A percentile compares a stretch with the other conserved stretches of the same genome.
Conservation (phyloP, 2,329 filamentous ascomycete genomes). For the Penicillium corylophilum region DNA sequence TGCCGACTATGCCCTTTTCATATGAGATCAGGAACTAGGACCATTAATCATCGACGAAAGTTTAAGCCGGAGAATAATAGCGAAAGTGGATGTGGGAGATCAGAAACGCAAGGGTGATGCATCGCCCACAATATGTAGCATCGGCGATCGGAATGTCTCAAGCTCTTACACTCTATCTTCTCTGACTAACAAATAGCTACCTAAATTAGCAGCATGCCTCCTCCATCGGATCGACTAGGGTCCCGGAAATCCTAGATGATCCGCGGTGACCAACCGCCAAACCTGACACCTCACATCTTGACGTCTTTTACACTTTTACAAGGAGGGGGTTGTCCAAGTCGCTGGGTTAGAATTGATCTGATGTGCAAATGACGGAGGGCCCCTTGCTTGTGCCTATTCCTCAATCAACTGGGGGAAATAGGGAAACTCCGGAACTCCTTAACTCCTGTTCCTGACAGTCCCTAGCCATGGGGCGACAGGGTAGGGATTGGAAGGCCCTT, state of each 20-base stretch:
- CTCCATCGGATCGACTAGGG: slow-evolving; percentile 9
- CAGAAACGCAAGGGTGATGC: slow-evolving; percentile 8
- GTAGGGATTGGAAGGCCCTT: slow-evolving; percentile 10
- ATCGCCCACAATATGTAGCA: background rate
- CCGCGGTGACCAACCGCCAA: slow-evolving; percentile 9
- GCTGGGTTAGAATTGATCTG: slow-evolving; percentile 1
- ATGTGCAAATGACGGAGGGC: background rate
- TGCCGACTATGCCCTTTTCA: too few relatives aligned
- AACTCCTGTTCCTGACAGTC: background rate
- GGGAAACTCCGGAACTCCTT: too few relatives aligned
- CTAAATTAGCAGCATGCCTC: too few relatives aligned
- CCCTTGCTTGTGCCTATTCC: slow-evolving; percentile 16
- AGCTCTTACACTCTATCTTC: background rate
- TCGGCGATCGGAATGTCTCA: background rate
- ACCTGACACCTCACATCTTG: slow-evolving; percentile 24
- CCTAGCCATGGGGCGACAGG: slow-evolving; percentile 8
- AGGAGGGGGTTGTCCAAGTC: background rate
- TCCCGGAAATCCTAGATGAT: slow-evolving; percentile 15
- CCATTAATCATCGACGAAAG: background rate
- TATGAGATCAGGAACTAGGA: background rate
- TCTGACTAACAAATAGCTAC: too few relatives aligned
- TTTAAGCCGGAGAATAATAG: background rate
- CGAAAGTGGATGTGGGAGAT: background rate
- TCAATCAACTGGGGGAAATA: background rate
- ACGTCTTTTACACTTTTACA: slow-evolving; percentile 10